Conservation (phyloP, 768 basidiomycete genomes). For the Leucogyrophana mollusca region DNA sequence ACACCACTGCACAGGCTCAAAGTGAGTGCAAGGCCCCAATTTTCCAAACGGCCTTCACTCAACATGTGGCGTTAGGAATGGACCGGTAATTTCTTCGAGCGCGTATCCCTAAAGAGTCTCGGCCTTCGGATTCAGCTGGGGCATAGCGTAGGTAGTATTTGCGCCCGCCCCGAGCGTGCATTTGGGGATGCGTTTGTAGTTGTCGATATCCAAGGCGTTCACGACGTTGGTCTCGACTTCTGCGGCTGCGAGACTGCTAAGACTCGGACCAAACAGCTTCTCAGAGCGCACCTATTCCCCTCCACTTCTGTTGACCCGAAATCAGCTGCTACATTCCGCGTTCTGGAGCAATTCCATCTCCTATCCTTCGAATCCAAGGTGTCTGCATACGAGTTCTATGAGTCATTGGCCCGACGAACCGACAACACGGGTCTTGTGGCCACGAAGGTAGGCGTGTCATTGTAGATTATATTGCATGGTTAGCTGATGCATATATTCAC, state of each 20-base stretch:
- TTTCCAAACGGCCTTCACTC: too few relatives aligned
- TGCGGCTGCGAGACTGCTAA: constrained; percentile 9
- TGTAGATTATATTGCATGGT: too few relatives aligned
- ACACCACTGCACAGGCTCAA: too few relatives aligned
- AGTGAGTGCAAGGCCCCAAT: too few relatives aligned
- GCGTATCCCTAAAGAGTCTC: constrained; percentile 7
- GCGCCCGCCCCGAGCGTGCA: not conserved
- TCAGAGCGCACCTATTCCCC: constrained; percentile 10
- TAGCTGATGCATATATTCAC: not conserved
- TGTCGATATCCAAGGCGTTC: constrained; percentile 20
- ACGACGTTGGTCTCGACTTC: constrained; percentile 11
- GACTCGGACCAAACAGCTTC: constrained; percentile 7
- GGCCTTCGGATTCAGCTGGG: constrained; percentile 18
- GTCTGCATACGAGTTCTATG: constrained; percentile 13
- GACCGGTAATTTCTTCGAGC: constrained; percentile 9
- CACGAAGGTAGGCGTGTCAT: not conserved
- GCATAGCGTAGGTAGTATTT: too few relatives aligned
- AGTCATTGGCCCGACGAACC: not conserved
- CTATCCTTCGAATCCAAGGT: constrained; percentile 11
- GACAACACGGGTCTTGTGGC: not conserved
- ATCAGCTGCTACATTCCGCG: constrained; percentile 7
- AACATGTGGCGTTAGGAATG: too few relatives aligned
- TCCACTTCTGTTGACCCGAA: constrained; percentile 5
- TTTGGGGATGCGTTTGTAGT: constrained; percentile 17
- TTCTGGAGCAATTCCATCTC: constrained; percentile 8